A percentile compares a stretch with the other conserved stretches of the same genome.
Evolutionary conservation across 2,329 filamentous ascomycete species (phyloP).

Genomic region (Nakataea oryzae): DNA sequence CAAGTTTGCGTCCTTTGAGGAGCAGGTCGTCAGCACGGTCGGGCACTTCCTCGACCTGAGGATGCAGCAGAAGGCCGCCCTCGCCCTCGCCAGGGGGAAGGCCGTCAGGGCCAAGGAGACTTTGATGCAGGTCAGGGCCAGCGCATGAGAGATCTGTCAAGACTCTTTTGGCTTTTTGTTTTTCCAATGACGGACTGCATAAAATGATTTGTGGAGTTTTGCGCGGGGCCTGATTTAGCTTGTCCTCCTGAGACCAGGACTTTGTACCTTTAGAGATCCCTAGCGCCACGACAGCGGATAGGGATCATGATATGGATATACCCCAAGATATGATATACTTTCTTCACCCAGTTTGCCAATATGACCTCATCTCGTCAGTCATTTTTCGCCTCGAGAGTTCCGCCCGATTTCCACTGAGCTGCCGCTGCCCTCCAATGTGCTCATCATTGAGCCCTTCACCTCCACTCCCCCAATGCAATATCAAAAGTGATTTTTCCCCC

Average conservation of each 20-base stretch:
- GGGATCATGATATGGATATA: neutral
- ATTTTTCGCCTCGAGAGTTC: too few relatives aligned
- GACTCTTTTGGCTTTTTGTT: neutral
- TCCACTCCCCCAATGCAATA: too few relatives aligned
- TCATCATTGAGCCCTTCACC: too few relatives aligned
- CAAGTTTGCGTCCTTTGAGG: constrained; percentile 14
- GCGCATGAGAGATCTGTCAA: neutral
- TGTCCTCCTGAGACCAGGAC: neutral
- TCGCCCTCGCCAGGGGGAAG: neutral
- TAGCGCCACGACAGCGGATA: neutral
- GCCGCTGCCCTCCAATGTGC: too few relatives aligned
- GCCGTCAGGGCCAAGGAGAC: neutral
- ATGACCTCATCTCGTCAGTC: too few relatives aligned
- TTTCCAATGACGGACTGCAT: too few relatives aligned
- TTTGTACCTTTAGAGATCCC: neutral
- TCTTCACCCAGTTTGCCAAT: too few relatives aligned
- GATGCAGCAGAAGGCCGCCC: constrained; percentile 2
- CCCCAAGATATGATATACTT: neutral
- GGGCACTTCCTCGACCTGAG: constrained; percentile 16
- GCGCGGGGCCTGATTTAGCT: neutral
- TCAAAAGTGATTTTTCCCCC: too few relatives aligned
- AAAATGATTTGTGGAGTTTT: neutral
- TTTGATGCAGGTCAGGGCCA: neutral
- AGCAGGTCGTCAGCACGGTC: constrained; percentile 17
- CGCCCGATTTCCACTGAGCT: too few relatives aligned